Conservation (phyloP, 1,284 basidiomycete species). For the Athelia sp. region DNA sequence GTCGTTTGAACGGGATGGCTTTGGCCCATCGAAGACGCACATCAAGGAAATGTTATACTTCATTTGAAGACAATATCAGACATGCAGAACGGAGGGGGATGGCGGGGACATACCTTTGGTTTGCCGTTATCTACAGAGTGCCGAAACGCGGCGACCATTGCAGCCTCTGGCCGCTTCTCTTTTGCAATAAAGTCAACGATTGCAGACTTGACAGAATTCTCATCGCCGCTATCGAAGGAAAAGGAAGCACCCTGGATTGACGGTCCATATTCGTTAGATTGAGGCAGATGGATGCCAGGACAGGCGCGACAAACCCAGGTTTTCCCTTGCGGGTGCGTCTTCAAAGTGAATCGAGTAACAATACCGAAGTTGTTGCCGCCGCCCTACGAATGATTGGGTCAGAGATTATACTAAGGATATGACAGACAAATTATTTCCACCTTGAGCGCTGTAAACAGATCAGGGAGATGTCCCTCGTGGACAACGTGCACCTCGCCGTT, state of each 20-base stretch:
- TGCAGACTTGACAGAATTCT: background rate
- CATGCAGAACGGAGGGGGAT: background rate
- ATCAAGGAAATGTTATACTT: background rate
- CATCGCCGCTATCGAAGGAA: background rate
- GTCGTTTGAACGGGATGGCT: too few relatives aligned
- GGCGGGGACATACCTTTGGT: background rate
- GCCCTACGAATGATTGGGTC: slow-evolving; percentile 13
- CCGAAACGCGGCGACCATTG: slow-evolving; percentile 12
- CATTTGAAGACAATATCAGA: background rate
- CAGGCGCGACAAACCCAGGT: background rate
- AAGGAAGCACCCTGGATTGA: background rate
- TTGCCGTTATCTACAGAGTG: slow-evolving; percentile 3
- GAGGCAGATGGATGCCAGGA: slow-evolving; percentile 14
- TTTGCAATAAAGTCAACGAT: background rate
- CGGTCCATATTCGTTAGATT: slow-evolving; percentile 10
- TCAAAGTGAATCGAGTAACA: slow-evolving; percentile 18
- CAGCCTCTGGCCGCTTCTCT: slow-evolving; percentile 6
- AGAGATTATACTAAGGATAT: background rate
- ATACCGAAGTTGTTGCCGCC: slow-evolving; percentile 26
- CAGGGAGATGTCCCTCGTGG: slow-evolving; percentile 10
- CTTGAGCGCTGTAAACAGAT: slow-evolving; percentile 36
- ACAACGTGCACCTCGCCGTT: slow-evolving; percentile 26
- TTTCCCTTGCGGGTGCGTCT: slow-evolving; percentile 9
- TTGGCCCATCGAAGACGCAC: slow-evolving; percentile 1
- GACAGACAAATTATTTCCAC: slow-evolving; percentile 15